A percentile compares a stretch with the other conserved stretches of the same genome.
Evolutionary conservation across 352 stramenopile species (phyloP).

Genomic region (Saprolegnia parasitica): DNA sequence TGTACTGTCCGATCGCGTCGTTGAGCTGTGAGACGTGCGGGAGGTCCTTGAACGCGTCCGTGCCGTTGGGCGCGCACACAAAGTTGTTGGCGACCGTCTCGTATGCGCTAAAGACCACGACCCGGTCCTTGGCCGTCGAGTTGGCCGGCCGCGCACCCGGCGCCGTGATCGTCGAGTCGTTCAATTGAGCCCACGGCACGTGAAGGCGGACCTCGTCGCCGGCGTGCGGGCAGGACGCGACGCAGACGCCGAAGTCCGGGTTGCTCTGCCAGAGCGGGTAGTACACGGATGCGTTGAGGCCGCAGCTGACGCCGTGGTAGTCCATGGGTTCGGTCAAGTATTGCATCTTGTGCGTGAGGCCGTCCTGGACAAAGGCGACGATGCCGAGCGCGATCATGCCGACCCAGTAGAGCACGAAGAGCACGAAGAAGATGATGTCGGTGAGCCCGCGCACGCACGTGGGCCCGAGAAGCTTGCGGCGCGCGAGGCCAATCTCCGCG

Average conservation of each 20-base stretch:
- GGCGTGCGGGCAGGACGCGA: slow-evolving; percentile 45
- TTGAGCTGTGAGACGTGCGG: slow-evolving; percentile 54
- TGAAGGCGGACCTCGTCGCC: slow-evolving; percentile 44
- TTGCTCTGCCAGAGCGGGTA: slow-evolving; percentile 63
- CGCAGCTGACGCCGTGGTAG: slow-evolving; percentile 61
- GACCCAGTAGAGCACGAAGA: slow-evolving; percentile 67
- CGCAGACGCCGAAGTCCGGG: slow-evolving; percentile 77
- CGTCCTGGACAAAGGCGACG: slow-evolving; percentile 62
- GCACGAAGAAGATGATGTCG: slow-evolving; percentile 48
- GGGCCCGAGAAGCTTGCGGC: slow-evolving; percentile 41
- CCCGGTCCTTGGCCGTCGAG: not conserved
- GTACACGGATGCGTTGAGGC: slow-evolving; percentile 51
- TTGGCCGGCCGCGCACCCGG: not conserved
- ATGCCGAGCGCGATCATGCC: slow-evolving; percentile 69
- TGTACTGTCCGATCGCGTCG: slow-evolving; percentile 64
- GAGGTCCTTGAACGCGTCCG: slow-evolving; percentile 14
- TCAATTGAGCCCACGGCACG: slow-evolving; percentile 40
- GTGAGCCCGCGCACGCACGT: slow-evolving; percentile 49
- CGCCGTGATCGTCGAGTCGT: not conserved
- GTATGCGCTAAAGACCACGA: slow-evolving; percentile 10
- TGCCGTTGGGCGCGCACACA: slow-evolving; percentile 21
- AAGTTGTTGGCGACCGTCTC: slow-evolving; percentile 12
- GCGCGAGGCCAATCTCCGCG: slow-evolving; percentile 28
- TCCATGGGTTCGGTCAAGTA: slow-evolving; percentile 78
- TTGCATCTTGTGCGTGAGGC: slow-evolving; percentile 57